These are phyloP conservation scores for Lactarius pseudohatsudake DNA, from an alignment of 768 basidiomycete species.

Conservation along the genomic window DNA sequence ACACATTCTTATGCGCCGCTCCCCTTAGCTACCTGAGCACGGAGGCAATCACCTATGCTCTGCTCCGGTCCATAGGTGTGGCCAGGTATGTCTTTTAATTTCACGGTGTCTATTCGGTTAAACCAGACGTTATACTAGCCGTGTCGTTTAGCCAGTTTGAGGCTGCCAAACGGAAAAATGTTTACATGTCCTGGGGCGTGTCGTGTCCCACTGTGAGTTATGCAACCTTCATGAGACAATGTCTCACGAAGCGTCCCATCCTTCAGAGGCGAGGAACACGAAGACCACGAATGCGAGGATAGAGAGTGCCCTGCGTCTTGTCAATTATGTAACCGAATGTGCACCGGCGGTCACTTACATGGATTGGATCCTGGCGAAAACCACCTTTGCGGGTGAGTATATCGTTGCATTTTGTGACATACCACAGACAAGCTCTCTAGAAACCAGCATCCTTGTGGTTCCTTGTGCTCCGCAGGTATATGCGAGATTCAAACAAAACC, in stretches of 20 bases:
- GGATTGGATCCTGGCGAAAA: constrained; percentile 41
- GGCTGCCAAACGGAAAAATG: not conserved
- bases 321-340: constrained; percentile 54
- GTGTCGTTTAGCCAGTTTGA: constrained; percentile 8
- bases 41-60: constrained; percentile 54
- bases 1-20: not conserved
- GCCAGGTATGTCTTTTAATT: constrained; percentile 39
- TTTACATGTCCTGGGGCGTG: constrained; percentile 8
- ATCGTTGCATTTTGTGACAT: not conserved
- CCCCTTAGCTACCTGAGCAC: not conserved
- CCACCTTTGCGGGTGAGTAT: constrained; percentile 57
- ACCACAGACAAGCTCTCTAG: constrained; percentile 33
- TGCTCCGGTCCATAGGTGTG: constrained; percentile 53
- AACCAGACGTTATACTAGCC: constrained; percentile 1
- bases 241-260: not conserved
- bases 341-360: constrained; percentile 51
- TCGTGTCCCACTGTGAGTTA: constrained; percentile 11
- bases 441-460: constrained; percentile 49
- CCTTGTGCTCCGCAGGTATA: constrained; percentile 47
- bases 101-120: not conserved
- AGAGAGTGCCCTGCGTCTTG: constrained; percentile 54
- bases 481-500: constrained; percentile 60
- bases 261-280: constrained; percentile 46
- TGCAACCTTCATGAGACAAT: not conserved
- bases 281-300: constrained; percentile 49